Percentiles rank a stretch among this genome's conserved stretches.
Conservation (phyloP, 169 alveolate genomes). For the Besnoitia besnoiti region DNA sequence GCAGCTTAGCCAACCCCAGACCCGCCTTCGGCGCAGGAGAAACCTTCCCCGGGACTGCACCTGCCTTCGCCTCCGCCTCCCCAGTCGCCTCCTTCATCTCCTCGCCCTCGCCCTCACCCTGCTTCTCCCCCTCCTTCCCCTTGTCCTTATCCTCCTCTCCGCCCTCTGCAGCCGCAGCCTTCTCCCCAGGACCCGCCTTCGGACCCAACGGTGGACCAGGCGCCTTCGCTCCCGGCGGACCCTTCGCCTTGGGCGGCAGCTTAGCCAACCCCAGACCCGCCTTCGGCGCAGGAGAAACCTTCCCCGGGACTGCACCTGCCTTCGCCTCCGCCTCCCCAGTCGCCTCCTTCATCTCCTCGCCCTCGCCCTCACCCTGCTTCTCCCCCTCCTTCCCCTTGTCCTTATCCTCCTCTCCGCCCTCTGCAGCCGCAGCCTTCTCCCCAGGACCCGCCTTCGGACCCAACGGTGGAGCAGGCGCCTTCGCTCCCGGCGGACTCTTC, state of each 20-base stretch:
- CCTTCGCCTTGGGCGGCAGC: conserved; percentile 1
- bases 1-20: not conserved
- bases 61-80: not conserved
- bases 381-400: not conserved
- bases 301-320: not conserved
- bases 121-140: not conserved
- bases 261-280: not conserved
- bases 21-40: too few relatives aligned
- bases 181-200: not conserved
- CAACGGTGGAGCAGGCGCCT: too few relatives aligned
- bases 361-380: not conserved
- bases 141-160: not conserved
- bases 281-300: not conserved
- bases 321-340: not conserved
- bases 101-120: not conserved
- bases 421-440: too few relatives aligned
- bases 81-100: not conserved
- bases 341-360: not conserved
- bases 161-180: not conserved
- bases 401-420: too few relatives aligned
- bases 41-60: not conserved
- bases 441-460: too few relatives aligned
- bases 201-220: not conserved
- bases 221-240: conserved; percentile 23
- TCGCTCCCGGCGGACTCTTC: too few relatives aligned